A percentile compares a stretch with the other conserved stretches of the same genome.
phyloP scores from a whole-genome alignment of 1,284 basidiomycete species.

The Moniliella sp. region DNA sequence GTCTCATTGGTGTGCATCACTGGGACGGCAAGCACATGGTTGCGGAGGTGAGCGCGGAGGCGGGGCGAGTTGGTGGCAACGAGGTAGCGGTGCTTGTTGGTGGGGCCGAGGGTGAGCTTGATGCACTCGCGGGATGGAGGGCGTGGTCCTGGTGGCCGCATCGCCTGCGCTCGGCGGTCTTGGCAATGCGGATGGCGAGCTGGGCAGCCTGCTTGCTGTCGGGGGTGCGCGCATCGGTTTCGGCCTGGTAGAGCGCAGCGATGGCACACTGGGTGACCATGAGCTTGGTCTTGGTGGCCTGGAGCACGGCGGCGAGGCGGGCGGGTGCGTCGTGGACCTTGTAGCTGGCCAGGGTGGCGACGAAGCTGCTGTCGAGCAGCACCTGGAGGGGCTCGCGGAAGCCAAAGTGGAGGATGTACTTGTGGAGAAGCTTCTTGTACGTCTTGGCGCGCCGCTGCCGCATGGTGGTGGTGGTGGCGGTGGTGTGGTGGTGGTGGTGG shows the following conservation, averaged over 20 bases:
- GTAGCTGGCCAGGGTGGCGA: constrained; percentile 13
- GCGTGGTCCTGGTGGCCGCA: constrained; percentile 38
- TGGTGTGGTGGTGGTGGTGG: background rate
- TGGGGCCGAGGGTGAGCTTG: constrained; percentile 43
- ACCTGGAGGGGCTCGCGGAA: constrained; percentile 30
- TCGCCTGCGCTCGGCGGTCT: constrained; percentile 69
- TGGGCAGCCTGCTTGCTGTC: constrained; percentile 46
- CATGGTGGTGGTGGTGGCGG: constrained; percentile 7
- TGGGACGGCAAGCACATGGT: constrained; percentile 12
- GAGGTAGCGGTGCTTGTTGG: constrained; percentile 28
- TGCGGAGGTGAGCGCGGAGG: constrained; percentile 9
- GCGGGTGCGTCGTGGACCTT: constrained; percentile 11
- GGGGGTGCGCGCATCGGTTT: constrained; percentile 1
- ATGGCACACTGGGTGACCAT: constrained; percentile 33
- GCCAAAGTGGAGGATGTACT: constrained; percentile 22
- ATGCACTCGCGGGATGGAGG: constrained; percentile 68
- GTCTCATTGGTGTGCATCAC: constrained; percentile 24
- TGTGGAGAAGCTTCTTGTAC: constrained; percentile 24
- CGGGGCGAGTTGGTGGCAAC: constrained; percentile 11
- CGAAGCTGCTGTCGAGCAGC: constrained; percentile 22
- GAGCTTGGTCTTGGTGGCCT: constrained; percentile 18
- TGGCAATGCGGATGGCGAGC: constrained; percentile 78
- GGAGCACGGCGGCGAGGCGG: constrained; percentile 13
- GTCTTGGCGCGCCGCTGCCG: constrained; percentile 26
- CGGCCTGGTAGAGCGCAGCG: constrained; percentile 18